These are phyloP conservation scores for Amanita jacksonii DNA, from an alignment of 768 basidiomycete species.

Conservation along the genomic window DNA sequence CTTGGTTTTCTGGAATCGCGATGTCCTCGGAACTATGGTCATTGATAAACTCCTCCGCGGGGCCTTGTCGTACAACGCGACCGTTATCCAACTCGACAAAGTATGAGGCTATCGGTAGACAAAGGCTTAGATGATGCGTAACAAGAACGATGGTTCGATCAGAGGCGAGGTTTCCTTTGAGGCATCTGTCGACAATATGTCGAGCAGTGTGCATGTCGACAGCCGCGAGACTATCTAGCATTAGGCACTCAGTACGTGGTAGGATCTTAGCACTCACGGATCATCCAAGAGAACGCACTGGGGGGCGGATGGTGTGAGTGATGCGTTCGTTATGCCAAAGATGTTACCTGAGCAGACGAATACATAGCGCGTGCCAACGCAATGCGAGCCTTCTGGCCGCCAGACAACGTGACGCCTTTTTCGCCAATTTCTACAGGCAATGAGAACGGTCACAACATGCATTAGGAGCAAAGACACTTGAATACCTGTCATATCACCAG, in stretches of 20 bases:
- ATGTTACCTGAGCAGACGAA: conserved; percentile 45
- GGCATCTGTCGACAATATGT: conserved; percentile 54
- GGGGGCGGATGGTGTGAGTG: neutral
- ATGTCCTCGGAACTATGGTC: neutral
- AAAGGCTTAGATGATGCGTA: conserved; percentile 73
- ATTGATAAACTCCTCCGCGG: conserved; percentile 1
- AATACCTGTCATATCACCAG: conserved; percentile 68
- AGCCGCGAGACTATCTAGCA: conserved; percentile 41
- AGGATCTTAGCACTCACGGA: conserved; percentile 35
- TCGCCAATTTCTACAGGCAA: conserved; percentile 57
- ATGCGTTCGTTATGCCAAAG: neutral
- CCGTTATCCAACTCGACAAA: conserved; percentile 54
- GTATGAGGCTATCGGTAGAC: conserved; percentile 58
- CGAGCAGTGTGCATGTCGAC: conserved; percentile 74
- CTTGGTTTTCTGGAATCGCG: neutral
- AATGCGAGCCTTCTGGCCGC: conserved; percentile 66
- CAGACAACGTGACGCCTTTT: conserved; percentile 68
- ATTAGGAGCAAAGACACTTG: too few relatives aligned
- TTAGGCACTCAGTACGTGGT: conserved; percentile 12
- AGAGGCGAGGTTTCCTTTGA: conserved; percentile 50
- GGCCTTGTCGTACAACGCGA: conserved; percentile 29
- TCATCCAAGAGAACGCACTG: conserved; percentile 61
- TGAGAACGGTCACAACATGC: neutral
- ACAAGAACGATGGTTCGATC: conserved; percentile 73
- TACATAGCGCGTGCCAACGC: conserved; percentile 77